These are phyloP conservation scores for Lasiosphaeria hispida DNA, from an alignment of 495 filamentous ascomycete genomes.

Conservation along the genomic window DNA sequence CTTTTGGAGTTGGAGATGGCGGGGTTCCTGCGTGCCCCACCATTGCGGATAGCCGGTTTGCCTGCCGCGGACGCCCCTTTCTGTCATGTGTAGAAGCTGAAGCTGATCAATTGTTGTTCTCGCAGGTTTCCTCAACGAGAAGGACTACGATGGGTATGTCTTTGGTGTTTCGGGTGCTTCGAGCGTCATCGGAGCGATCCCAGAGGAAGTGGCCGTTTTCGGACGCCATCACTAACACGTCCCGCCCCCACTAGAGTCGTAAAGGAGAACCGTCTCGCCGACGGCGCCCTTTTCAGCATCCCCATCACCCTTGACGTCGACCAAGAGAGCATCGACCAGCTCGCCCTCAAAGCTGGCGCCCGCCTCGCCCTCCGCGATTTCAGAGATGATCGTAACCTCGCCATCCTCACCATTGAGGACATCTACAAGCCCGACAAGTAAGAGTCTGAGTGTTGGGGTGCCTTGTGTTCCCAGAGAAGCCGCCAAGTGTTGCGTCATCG, in stretches of 20 bases:
- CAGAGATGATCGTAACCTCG: conserved; percentile 91
- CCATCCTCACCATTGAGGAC: conserved; percentile 93
- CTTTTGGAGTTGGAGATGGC: conserved; percentile 17
- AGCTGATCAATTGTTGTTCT: conserved; percentile 19
- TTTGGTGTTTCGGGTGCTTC: background rate
- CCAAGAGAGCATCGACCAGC: conserved; percentile 66
- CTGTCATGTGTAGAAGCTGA: background rate
- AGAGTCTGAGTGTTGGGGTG: no score
- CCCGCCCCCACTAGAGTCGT: conserved; percentile 65
- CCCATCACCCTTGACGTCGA: conserved; percentile 90
- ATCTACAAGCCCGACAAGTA: conserved; percentile 97
- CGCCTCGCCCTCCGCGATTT: conserved; percentile 89
- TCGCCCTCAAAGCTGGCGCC: conserved; percentile 71
- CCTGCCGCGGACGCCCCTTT: no score
- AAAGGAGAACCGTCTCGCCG: conserved; percentile 75
- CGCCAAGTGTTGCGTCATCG: conserved; percentile 34
- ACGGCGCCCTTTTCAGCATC: conserved; percentile 93
- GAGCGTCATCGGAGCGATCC: background rate
- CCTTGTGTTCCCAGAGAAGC: conserved; percentile 10
- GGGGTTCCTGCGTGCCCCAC: conserved; percentile 32
- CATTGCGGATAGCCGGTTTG: conserved; percentile 9
- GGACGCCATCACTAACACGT: background rate
- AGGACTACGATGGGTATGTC: conserved; percentile 87
- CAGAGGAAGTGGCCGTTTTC: background rate
- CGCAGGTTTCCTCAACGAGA: conserved; percentile 92